Evolutionary conservation across 2,329 filamentous ascomycete genomes (phyloP), one percentile per base, ranked within the genome.

Genomic region (Sporothrix sp.): DNA sequence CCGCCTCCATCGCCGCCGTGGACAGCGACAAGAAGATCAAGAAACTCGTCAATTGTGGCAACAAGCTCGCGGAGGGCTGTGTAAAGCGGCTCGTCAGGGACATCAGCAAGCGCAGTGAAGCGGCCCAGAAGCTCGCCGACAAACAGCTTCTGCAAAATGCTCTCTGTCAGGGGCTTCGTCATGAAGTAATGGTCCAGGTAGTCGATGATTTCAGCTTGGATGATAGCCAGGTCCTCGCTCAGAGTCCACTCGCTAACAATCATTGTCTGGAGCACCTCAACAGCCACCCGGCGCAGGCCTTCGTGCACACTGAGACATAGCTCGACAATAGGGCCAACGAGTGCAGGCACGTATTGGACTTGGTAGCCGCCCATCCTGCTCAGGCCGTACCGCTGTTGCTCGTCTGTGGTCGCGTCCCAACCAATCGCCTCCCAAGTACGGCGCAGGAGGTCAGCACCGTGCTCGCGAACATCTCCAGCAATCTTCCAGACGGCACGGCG

Each of bases 211-310:
- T 96, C 93, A 2, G 89, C 93, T 66, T 97, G 90, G 47, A 98
- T 86, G 43, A 93, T 82, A 2, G 85, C 85, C 43, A 98, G 70
- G 63, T 97, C 91, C 63, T 95, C 87, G 63, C 89, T 96, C 56
- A 98, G 68, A 14, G 89, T 90, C 93, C 93, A 98, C 67, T 98
- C 93, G 68, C 90, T 95, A 58, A 97, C 83, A 60, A 98, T 95
- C 93, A 98, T 98, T 3, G 89, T 95, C 65, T 95, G 89, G 55
- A 98, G 68, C 18, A 98, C 86, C 64, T 95, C 87, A 27, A 96
- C 89, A 1, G 91, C 93, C 66, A 95, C 93, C 56, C 81, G 81
- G 54, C 93, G 80, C 51, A 98, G 71, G 3, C 90, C 90, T 64
- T 95, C 88, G 58, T 98, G 93, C 4, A 97, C 89, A 62, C 91